Evolutionary conservation across 768 basidiomycete genomes (phyloP).

Genomic region (Collybia nuda): DNA sequence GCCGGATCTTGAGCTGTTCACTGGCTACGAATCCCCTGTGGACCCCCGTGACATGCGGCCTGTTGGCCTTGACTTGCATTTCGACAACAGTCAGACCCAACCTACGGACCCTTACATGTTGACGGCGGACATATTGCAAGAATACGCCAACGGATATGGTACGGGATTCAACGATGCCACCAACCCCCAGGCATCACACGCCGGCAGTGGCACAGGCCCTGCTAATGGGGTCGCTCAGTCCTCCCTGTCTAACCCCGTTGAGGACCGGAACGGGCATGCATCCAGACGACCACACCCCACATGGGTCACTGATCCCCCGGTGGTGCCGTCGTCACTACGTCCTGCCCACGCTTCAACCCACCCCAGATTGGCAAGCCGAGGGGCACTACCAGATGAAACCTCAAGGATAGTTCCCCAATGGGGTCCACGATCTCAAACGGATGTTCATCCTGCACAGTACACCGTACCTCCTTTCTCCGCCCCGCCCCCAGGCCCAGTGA

Average conservation of each 20-base stretch:
- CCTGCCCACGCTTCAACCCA: no score
- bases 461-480: no score
- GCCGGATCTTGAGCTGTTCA: not conserved
- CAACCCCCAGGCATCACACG: not conserved
- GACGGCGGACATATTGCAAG: slow-evolving; percentile 18
- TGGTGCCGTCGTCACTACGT: no score
- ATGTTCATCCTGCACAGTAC: no score
- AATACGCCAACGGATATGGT: slow-evolving; percentile 23
- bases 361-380: no score
- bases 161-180: slow-evolving; percentile 21
- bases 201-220: not conserved
- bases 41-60: not conserved
- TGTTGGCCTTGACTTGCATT: not conserved
- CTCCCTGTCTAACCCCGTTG: not conserved
- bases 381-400: no score
- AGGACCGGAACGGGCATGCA: not conserved
- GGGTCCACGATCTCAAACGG: no score
- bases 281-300: not conserved
- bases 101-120: slow-evolving; percentile 21
- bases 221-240: not conserved
- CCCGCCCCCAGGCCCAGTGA: no score
- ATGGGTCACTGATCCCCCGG: not conserved
- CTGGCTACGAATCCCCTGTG: not conserved
- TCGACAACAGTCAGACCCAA: not conserved
- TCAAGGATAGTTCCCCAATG: no score